Base-by-base conservation (phyloP, 2,329 filamentous ascomycete species). In the Fusarium coffeatum region DNA sequence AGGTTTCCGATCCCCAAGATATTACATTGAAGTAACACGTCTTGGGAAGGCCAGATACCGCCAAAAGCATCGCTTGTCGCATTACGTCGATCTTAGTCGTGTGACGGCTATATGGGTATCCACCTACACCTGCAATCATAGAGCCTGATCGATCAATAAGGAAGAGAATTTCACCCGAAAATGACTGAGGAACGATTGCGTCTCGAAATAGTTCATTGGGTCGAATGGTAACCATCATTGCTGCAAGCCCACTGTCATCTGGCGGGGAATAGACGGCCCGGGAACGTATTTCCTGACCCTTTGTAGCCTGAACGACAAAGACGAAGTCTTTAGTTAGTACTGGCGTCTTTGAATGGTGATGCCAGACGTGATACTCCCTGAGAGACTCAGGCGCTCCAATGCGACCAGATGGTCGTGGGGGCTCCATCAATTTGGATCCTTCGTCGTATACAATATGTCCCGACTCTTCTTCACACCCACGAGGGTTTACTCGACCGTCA, bases 381-480 rank as follows among this genome's bases (percentile, higher is more conserved):
- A n/a, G n/a, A n/a, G n/a, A n/a, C n/a, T n/a, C n/a, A n/a, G n/a
- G n/a, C n/a, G n/a, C n/a, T n/a, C n/a, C n/a, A n/a, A n/a, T n/a
- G n/a, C n/a, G n/a, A n/a, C n/a, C n/a, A n/a, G n/a, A n/a, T n/a
- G n/a, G 2, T 30, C 4, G 12, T 2, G 28, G 28, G 8, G 12
- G 15, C 8, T 30, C 28, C 2, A 30, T 5, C 8, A 32, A n/a
- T 1, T 41, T 41, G 5, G n/a, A 23, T 0, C 54, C 45, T 0
- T 50, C 3, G 3, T 22, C 50, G 0, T 23, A 3, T 0, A 57
- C 15, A 0, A 6, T 3, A 10, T 57, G 32, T 0, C n/a, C 23
- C 3, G 45, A 57, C 16, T 51, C 45, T 3, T 18, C 54, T 0
- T 9, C 15, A 0, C 45, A 57, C 1, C 54, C 45, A 1, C 28